Percentiles rank a stretch among this genome's conserved stretches.
Conservation (phyloP, 2,329 filamentous ascomycete species). For the Coniella lustricola region DNA sequence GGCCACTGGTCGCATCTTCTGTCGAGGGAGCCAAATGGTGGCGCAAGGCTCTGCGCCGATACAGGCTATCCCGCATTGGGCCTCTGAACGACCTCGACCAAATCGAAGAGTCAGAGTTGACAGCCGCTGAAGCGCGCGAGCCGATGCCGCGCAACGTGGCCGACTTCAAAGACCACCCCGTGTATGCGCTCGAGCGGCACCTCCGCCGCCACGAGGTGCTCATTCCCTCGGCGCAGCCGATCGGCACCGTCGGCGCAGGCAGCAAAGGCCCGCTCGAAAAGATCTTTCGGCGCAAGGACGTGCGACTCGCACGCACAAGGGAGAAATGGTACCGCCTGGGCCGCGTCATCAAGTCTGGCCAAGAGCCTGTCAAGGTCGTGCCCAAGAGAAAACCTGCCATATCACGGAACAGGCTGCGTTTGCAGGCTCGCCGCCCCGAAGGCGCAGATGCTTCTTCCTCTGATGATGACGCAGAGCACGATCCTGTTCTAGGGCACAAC, state of each 20-base stretch:
- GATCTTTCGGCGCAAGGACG: conserved; percentile 76
- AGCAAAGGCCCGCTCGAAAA: conserved; percentile 58
- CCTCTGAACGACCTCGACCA: conserved; percentile 61
- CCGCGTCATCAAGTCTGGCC: conserved; percentile 66
- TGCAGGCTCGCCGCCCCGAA: conserved; percentile 28
- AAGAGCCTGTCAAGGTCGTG: conserved; percentile 76
- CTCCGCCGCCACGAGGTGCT: conserved; percentile 78
- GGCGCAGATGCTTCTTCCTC: conserved; percentile 30
- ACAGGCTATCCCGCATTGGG: conserved; percentile 20
- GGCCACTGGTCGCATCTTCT: conserved; percentile 30
- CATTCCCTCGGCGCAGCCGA: conserved; percentile 57
- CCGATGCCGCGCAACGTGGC: conserved; percentile 78
- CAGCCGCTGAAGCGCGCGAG: conserved; percentile 64
- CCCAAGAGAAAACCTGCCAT: conserved; percentile 36
- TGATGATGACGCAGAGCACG: conserved; percentile 29
- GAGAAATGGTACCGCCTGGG: conserved; percentile 91
- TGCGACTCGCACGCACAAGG: conserved; percentile 67
- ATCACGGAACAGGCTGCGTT: conserved; percentile 14
- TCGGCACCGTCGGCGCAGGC: conserved; percentile 71
- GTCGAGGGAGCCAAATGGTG: conserved; percentile 38
- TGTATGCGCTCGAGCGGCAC: conserved; percentile 80
- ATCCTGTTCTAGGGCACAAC: conserved; percentile 35
- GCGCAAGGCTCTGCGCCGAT: conserved; percentile 43
- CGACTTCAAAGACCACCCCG: conserved; percentile 81
- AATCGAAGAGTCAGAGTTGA: conserved; percentile 73